Evolutionary conservation across 139 green algal species (phyloP).

Genomic region (Micractinium sp.): DNA sequence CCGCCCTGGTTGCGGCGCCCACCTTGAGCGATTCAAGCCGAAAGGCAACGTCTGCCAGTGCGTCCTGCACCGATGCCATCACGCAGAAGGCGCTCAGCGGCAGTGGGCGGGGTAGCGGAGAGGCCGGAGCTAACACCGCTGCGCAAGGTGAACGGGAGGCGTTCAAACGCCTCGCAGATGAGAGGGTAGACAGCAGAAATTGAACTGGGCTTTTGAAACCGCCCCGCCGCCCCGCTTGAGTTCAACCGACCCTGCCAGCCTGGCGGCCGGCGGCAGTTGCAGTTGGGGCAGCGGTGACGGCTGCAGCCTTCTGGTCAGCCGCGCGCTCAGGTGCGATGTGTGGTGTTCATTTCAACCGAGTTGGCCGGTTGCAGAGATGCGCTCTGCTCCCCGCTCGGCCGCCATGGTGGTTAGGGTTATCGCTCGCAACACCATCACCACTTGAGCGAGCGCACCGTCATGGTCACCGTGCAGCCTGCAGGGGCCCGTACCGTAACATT

Average conservation of each 20-base stretch:
- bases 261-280: no score
- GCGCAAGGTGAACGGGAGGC: neutral
- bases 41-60: constrained; percentile 17
- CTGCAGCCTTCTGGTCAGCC: no score
- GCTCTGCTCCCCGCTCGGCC: no score
- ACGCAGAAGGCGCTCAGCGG: neutral
- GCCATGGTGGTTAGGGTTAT: no score
- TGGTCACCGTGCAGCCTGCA: no score
- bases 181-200: neutral
- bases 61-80: constrained; percentile 6
- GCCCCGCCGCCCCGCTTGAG: neutral
- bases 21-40: constrained; percentile 23
- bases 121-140: neutral
- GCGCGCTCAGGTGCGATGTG: no score
- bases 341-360: no score
- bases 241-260: neutral
- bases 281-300: no score
- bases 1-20: neutral
- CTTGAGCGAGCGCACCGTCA: no score
- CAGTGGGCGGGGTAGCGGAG: neutral
- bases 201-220: neutral
- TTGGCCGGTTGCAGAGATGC: no score
- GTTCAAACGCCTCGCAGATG: neutral
- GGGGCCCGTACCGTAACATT: no score
- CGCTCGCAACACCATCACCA: no score